phyloP scores from a whole-genome alignment of 2,329 filamentous ascomycete species.

The Sporothrix sp. region DNA sequence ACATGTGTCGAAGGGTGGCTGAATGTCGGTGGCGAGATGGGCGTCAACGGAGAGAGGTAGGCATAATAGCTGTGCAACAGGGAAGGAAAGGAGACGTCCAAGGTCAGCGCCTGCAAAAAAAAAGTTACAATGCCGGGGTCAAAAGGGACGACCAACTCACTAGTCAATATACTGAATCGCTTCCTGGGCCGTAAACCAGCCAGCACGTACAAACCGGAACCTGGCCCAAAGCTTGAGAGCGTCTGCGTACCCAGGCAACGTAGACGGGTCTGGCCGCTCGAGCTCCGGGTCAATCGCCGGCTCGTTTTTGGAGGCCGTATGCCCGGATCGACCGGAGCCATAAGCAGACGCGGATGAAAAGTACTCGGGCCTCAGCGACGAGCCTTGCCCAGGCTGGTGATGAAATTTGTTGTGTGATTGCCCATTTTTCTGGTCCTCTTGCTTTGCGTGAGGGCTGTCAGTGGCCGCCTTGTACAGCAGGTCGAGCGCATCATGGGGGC shows the following conservation, averaged over 20 bases:
- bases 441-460: conserved; percentile 30
- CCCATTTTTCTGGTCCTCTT: background rate
- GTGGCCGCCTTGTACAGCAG: conserved; percentile 80
- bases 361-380: background rate
- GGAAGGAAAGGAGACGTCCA: background rate
- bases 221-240: conserved; percentile 82
- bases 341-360: conserved; percentile 9
- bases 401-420: background rate
- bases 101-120: background rate
- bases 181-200: conserved; percentile 91
- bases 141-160: conserved; percentile 36
- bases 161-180: conserved; percentile 92
- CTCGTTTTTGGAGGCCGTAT: conserved; percentile 20
- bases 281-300: conserved; percentile 39
- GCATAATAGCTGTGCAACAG: conserved; percentile 71
- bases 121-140: no score
- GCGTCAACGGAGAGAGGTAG: conserved; percentile 82
- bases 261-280: conserved; percentile 33
- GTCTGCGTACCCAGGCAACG: conserved; percentile 50
- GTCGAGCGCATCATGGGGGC: conserved; percentile 85
- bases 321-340: conserved; percentile 17
- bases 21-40: conserved; percentile 87
- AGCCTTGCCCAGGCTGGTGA: background rate
- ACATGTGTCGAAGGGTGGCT: conserved; percentile 69
- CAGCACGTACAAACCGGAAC: conserved; percentile 89